Conservation (phyloP, 306 rosid genomes). For the Dalbergia cochinchinensis region DNA sequence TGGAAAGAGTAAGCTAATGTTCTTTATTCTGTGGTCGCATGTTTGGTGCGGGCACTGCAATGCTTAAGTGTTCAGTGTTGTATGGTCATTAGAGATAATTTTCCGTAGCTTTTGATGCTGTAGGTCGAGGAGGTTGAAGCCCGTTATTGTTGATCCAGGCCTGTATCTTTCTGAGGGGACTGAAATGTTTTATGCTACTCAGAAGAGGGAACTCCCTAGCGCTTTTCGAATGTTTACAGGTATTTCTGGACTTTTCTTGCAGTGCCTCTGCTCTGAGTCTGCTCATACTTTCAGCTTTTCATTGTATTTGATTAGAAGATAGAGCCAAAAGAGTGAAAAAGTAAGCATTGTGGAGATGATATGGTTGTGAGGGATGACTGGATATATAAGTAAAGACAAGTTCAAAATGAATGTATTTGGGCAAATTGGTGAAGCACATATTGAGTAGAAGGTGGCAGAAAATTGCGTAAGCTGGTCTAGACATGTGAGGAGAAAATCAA, state of each 20-base stretch:
- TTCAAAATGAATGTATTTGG: background rate
- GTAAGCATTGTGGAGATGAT: background rate
- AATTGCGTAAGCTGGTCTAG: background rate
- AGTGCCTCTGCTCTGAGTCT: background rate
- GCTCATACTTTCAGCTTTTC: background rate
- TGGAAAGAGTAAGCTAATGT: slow-evolving; percentile 89
- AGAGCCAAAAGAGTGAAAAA: background rate
- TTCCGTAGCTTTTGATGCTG: slow-evolving; percentile 39
- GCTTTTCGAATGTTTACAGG: slow-evolving; percentile 88
- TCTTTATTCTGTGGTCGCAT: slow-evolving; percentile 11
- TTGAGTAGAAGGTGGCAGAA: background rate
- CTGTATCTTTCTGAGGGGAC: slow-evolving; percentile 86
- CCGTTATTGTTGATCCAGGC: slow-evolving; percentile 93
- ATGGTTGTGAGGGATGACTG: background rate
- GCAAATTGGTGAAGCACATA: background rate
- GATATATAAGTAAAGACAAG: background rate
- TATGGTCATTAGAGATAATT: slow-evolving; percentile 6
- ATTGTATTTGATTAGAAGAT: slow-evolving; percentile 23
- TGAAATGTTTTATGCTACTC: slow-evolving; percentile 91
- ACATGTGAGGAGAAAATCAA: background rate
- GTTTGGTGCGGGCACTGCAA: background rate
- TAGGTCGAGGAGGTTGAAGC: slow-evolving; percentile 80
- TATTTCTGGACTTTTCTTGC: slow-evolving; percentile 32
- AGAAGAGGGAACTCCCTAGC: slow-evolving; percentile 86
- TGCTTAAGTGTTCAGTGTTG: slow-evolving; percentile 15